Evolutionary conservation across 2,329 filamentous ascomycete genomes (phyloP), one percentile per base, ranked within the genome.

Genomic region (Myriosclerotinia duriaeana): DNA sequence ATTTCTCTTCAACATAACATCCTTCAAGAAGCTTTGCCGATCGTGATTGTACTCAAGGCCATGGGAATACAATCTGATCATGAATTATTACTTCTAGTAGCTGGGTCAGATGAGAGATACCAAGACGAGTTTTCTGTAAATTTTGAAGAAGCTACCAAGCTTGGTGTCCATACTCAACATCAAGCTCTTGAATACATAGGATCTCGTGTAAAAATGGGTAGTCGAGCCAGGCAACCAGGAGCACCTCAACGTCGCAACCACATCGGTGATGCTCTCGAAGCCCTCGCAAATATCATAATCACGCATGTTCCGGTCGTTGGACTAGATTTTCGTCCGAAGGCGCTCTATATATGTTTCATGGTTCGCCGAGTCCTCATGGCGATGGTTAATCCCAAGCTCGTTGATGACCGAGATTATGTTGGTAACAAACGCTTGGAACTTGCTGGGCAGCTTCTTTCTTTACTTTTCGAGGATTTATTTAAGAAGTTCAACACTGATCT

Each of bases 391-490:
- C 86, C 91, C 1, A 92, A 90, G 66, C 82, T 98, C 64, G 92
- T 99, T 2, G 95, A 99, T 73, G 95, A 99, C 77, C 87, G 95
- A 76, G 96, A 99, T 79, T 99, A 98, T 75, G 93, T 99, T 40
- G 95, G 95, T 71, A 99, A 99, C 80, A 99, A 99, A 80, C 88
- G 95, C 68, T 82, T 99, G 53, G 95, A 99, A 78, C 79, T 99
- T 79, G 96, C 96, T 64, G 95, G 95, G 0, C 95, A 98, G 78
- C 88, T 99, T 76, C 81, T 99, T 69, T 93, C 95, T 3, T 84
- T 99, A 0, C 84, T 99, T 0, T 99, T 99, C 72, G 96, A 99
- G 78, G 96, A 99, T 82, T 80, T 97, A 68, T 99, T 99, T 86
- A 99, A 99, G 81, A 91, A 92, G 68, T 97, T 97, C 78, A 91